These are phyloP conservation scores for Russula lepida DNA, from an alignment of 768 basidiomycete genomes.

Conservation along the genomic window DNA sequence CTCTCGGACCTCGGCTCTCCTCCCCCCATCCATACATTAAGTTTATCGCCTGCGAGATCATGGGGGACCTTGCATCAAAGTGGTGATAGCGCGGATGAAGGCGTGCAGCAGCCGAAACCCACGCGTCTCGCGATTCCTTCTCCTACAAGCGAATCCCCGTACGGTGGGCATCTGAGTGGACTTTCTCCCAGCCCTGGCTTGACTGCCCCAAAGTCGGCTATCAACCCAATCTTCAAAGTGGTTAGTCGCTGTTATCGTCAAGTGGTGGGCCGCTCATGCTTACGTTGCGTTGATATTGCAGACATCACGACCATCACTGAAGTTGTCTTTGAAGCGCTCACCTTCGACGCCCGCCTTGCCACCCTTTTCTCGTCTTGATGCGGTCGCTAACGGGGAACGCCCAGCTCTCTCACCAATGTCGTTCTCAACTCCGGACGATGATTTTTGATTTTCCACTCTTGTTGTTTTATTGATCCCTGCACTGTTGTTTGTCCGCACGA, in stretches of 20 bases:
- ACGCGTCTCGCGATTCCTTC: constrained; percentile 23
- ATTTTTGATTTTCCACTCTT: constrained; percentile 22
- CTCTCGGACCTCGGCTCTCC: constrained; percentile 64
- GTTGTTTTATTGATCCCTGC: constrained; percentile 18
- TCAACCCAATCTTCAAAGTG: constrained; percentile 88
- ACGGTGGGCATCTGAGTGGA: constrained; percentile 40
- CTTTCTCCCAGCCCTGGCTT: constrained; percentile 54
- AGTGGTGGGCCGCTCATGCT: background rate
- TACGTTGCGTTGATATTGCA: constrained; percentile 26
- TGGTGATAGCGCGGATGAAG: constrained; percentile 21
- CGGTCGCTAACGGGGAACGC: constrained; percentile 70
- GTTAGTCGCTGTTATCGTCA: constrained; percentile 41
- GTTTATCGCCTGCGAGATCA: constrained; percentile 53
- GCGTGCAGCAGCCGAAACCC: constrained; percentile 21
- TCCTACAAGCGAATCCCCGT: constrained; percentile 22
- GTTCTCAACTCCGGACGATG: constrained; percentile 44
- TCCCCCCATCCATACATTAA: constrained; percentile 66
- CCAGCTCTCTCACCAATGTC: constrained; percentile 72
- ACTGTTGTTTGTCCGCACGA: constrained; percentile 18
- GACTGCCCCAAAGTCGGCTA: constrained; percentile 51
- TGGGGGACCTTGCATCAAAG: constrained; percentile 24
- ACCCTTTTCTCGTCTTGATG: constrained; percentile 75
- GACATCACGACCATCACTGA: constrained; percentile 47
- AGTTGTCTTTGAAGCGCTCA: constrained; percentile 22
- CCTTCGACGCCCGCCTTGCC: constrained; percentile 48